Conservation (phyloP, 2,329 filamentous ascomycete genomes). For the Hymenoscyphus repandus region DNA sequence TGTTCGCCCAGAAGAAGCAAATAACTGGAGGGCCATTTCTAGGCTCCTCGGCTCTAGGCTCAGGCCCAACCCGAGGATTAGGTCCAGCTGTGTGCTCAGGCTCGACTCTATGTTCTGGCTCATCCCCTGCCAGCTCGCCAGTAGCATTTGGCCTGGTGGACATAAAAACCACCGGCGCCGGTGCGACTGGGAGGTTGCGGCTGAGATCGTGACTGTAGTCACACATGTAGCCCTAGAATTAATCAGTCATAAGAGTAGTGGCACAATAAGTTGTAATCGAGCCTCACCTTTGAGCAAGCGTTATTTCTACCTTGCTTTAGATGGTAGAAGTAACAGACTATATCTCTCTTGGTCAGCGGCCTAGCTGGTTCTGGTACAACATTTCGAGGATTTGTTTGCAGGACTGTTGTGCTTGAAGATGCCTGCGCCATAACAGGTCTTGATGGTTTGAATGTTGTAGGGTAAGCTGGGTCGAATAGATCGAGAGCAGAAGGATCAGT, state of each 20-base stretch:
- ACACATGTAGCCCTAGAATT: conserved; percentile 5
- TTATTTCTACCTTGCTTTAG: neutral
- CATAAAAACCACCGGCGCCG: neutral
- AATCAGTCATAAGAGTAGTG: conserved; percentile 12
- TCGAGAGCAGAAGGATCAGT: conserved; percentile 7
- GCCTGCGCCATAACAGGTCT: too few species aligned
- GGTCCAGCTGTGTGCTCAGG: too few species aligned
- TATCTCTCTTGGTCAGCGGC: neutral
- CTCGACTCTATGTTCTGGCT: too few species aligned
- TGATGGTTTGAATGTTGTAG: too few species aligned
- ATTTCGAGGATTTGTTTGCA: neutral
- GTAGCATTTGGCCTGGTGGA: neutral
- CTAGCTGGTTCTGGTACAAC: neutral
- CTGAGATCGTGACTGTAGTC: neutral
- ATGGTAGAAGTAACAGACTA: conserved; percentile 12
- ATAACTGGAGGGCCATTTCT: too few species aligned
- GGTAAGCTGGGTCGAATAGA: too few species aligned
- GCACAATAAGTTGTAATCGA: conserved; percentile 1
- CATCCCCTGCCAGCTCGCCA: too few species aligned
- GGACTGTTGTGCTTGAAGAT: neutral
- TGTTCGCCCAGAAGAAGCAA: too few species aligned
- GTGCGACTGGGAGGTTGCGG: neutral
- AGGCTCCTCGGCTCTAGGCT: too few species aligned
- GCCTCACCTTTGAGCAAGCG: conserved; percentile 5
- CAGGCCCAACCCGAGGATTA: too few species aligned